Percentiles rank a stretch among this genome's conserved stretches.
Conservation (phyloP, 805 yeast species). For the Candida tammaniensis region DNA sequence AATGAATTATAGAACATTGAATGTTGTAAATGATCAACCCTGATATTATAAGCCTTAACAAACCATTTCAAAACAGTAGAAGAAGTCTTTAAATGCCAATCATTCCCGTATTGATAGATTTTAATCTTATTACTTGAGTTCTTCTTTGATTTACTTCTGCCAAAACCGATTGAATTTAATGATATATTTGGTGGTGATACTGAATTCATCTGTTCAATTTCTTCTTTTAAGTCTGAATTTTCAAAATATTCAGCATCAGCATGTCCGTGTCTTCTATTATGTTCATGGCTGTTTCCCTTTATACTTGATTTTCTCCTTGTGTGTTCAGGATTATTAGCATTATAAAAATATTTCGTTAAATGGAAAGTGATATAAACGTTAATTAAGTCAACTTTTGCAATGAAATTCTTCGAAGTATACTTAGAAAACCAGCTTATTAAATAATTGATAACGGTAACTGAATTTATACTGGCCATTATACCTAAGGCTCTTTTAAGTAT, state of each 20-base stretch:
- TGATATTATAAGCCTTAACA: constrained; percentile 49
- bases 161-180: constrained; percentile 8
- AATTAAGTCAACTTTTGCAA: constrained; percentile 57
- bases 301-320: constrained; percentile 7
- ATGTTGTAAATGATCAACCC: constrained; percentile 22
- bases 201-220: constrained; percentile 11
- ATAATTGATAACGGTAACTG: constrained; percentile 33
- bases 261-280: no score
- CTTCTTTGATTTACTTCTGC: constrained; percentile 12
- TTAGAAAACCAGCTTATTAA: constrained; percentile 57
- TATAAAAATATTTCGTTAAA: constrained; percentile 51
- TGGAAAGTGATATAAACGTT: constrained; percentile 81
- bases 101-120: constrained; percentile 64
- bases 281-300: background rate
- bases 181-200: constrained; percentile 8
- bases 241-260: constrained; percentile 23
- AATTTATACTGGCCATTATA: constrained; percentile 51
- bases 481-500: constrained; percentile 70
- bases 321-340: constrained; percentile 26
- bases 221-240: constrained; percentile 19
- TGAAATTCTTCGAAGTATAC: constrained; percentile 41
- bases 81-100: constrained; percentile 79
- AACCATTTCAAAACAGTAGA: constrained; percentile 56
- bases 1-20: constrained; percentile 72
- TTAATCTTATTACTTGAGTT: constrained; percentile 34